phyloP scores from a whole-genome alignment of 306 rosid genomes.

The Rubus idaeus region DNA sequence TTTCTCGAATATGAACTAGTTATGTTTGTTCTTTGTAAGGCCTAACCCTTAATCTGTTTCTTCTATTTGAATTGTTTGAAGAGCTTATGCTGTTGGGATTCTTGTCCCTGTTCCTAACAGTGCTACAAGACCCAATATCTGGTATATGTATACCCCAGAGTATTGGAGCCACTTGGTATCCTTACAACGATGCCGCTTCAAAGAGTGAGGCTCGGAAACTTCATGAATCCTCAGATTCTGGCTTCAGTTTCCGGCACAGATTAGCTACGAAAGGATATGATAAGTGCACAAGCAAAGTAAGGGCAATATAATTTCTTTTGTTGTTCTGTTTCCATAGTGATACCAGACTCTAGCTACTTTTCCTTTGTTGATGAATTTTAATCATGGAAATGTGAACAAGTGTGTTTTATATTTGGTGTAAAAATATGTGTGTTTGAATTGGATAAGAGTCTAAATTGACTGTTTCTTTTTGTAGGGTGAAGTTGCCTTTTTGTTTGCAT shows the following conservation, averaged over 20 bases:
- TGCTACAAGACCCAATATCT: constrained; percentile 35
- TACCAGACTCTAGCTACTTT: background rate
- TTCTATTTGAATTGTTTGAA: constrained; percentile 21
- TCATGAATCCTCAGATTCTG: constrained; percentile 27
- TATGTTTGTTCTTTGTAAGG: constrained; percentile 10
- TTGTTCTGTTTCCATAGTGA: background rate
- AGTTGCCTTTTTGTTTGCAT: constrained; percentile 78
- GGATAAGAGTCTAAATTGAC: background rate
- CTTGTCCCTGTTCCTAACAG: constrained; percentile 55
- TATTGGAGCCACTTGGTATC: constrained; percentile 58
- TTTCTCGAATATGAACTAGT: no score
- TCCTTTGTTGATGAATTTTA: background rate
- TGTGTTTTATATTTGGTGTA: background rate
- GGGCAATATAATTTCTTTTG: background rate
- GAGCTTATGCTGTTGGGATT: constrained; percentile 86
- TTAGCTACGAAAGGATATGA: constrained; percentile 40
- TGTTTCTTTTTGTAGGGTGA: constrained; percentile 32
- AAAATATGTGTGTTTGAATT: background rate
- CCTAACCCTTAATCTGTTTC: constrained; percentile 16
- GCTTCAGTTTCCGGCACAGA: constrained; percentile 29
- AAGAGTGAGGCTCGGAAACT: constrained; percentile 23
- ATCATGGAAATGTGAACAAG: background rate
- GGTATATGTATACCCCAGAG: constrained; percentile 41
- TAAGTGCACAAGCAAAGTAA: constrained; percentile 38
- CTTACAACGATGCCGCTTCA: constrained; percentile 24